Evolutionary conservation across 805 yeast species (phyloP), one percentile per base, ranked within the genome.

Genomic region (Tetrapisispora fleetii): DNA sequence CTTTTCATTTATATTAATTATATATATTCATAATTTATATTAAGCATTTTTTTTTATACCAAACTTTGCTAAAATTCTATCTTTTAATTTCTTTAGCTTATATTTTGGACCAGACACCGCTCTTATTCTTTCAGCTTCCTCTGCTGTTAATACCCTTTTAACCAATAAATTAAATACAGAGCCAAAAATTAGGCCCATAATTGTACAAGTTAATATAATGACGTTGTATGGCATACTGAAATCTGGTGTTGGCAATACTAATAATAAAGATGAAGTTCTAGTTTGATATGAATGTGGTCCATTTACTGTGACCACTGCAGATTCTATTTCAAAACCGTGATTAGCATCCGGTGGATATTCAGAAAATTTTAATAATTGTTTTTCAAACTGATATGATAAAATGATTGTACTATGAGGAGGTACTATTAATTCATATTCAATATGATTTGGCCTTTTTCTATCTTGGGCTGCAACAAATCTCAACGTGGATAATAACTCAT

Each of bases 341-440:
- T 93, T 93, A 2, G 99, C 98, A 71, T 93, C 99, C 1, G 99
- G 99, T n/a, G 99, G 99, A 60, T 93, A 93, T 63, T 93, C 98
- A 3, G 89, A 85, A 52, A 85, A 81, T 49, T 83, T 75, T 30
- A 93, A 72, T 62, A 93, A 72, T 0, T 95, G 81, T 64, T 90
- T 93, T 62, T 93, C 98, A 61, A 91, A 90, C 48, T 82, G 78
- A 62, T 85, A 85, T 2, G 83, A 79, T 46, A 88, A 55, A 1
- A 83, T 74, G 41, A 85, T 63, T 7, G 80, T 73, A 14, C 81
- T 72, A 2, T 71, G 60, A 2, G 90, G 76, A 0, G 97, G 97
- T 2, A 91, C 60, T 0, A 57, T 60, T 19, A 91, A 59, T 9
- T 67, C 67, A 36, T 87, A 72, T 65, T 93, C 97, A 54, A 90